A percentile compares a stretch with the other conserved stretches of the same genome.
phyloP scores from a whole-genome alignment of 2,329 filamentous ascomycete genomes.

The Fusarium tjaetaba region DNA sequence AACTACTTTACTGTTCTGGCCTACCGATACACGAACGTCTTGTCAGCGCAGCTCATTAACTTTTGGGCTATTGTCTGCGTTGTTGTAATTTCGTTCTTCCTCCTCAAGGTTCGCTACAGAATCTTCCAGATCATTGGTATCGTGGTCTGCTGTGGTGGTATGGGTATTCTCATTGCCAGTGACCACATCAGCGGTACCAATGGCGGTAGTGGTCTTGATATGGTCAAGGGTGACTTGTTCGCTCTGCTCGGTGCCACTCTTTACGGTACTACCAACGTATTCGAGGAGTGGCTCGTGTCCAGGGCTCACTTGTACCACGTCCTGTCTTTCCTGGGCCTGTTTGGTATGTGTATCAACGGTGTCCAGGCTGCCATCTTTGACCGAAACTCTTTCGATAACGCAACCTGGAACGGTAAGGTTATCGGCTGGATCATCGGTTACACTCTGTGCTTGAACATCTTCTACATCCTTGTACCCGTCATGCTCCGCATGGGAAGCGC shows the following conservation, averaged over 20 bases:
- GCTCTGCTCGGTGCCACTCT: conserved; percentile 87
- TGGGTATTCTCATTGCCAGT: conserved; percentile 84
- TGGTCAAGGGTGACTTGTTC: conserved; percentile 92
- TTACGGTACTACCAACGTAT: conserved; percentile 91
- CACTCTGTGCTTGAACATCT: conserved; percentile 82
- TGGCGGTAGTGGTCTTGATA: conserved; percentile 72
- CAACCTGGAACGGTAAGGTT: conserved; percentile 73
- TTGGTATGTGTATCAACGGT: conserved; percentile 90
- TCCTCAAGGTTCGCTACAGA: conserved; percentile 91
- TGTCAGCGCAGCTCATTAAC: conserved; percentile 95
- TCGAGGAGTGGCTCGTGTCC: conserved; percentile 93
- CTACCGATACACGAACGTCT: conserved; percentile 90
- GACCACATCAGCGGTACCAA: conserved; percentile 85
- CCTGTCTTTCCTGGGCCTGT: conserved; percentile 88
- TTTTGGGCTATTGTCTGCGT: conserved; percentile 98
- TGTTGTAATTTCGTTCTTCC: conserved; percentile 81
- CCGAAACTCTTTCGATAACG: conserved; percentile 72
- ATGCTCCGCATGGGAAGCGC: conserved; percentile 90
- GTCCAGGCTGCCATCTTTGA: conserved; percentile 93
- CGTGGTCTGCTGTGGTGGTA: conserved; percentile 88
- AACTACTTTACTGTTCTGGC: conserved; percentile 98
- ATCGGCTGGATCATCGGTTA: conserved; percentile 90
- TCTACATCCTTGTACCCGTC: conserved; percentile 88
- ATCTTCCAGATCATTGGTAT: conserved; percentile 87
- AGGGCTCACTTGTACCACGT: conserved; percentile 92